A percentile compares a stretch with the other conserved stretches of the same genome.
phyloP scores from a whole-genome alignment of 2,329 filamentous ascomycete genomes.

The Ophidiomyces ophidiicola region DNA sequence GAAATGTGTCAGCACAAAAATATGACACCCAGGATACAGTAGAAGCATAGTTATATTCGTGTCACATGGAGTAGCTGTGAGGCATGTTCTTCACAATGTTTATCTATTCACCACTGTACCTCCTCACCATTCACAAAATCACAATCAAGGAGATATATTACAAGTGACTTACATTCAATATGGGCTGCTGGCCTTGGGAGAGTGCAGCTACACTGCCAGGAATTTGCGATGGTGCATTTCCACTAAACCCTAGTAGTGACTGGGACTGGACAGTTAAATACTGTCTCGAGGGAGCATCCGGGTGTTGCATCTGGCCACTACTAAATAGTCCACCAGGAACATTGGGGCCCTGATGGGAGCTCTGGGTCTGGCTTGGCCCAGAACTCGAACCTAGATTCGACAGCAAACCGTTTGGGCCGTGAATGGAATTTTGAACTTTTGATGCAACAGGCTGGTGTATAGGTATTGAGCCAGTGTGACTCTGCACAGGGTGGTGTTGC shows the following conservation, averaged over 20 bases:
- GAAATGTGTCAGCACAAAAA: too few species aligned
- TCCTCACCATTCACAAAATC: too few species aligned
- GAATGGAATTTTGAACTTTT: constrained; percentile 66
- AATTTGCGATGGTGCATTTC: constrained; percentile 32
- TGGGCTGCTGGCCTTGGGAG: constrained; percentile 71
- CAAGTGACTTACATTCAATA: constrained; percentile 51
- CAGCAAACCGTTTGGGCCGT: constrained; percentile 81
- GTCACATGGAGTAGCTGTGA: too few species aligned
- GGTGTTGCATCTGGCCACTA: constrained; percentile 53
- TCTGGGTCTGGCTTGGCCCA: constrained; percentile 39
- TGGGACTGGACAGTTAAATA: constrained; percentile 49
- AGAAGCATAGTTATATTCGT: too few species aligned
- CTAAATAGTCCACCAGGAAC: constrained; percentile 53
- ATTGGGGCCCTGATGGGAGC: constrained; percentile 46
- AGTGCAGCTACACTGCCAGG: constrained; percentile 45
- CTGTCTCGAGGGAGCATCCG: constrained; percentile 42
- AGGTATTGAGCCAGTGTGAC: constrained; percentile 73
- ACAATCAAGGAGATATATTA: neutral
- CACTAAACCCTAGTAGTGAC: constrained; percentile 40
- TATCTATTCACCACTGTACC: too few species aligned
- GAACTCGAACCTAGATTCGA: constrained; percentile 55
- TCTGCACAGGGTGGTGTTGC: constrained; percentile 63
- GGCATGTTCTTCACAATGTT: too few species aligned
- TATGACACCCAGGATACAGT: too few species aligned
- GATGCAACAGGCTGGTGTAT: constrained; percentile 90